phyloP scores from a whole-genome alignment of 441 rosid species.

The Monsonia emarginata region DNA sequence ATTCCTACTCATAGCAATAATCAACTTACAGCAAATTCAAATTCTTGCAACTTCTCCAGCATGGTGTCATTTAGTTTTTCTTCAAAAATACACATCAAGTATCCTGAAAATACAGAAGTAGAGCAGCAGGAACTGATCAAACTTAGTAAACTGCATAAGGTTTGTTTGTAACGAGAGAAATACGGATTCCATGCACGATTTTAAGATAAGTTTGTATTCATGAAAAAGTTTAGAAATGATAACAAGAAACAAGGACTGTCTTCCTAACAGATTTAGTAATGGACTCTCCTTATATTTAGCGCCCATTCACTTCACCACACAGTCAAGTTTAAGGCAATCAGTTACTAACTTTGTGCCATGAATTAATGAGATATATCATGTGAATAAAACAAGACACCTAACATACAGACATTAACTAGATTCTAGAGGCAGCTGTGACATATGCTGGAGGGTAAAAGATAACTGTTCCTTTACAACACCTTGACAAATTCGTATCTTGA shows the following conservation, averaged over 20 bases:
- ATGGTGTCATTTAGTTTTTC: conserved; percentile 54
- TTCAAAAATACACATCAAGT: conserved; percentile 75
- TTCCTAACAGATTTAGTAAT: background rate
- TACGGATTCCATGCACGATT: background rate
- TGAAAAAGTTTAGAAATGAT: background rate
- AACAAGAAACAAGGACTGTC: background rate
- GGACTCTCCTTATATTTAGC: background rate
- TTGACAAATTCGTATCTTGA: background rate
- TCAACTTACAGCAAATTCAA: conserved; percentile 65
- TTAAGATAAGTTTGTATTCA: background rate
- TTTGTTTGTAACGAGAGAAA: background rate
- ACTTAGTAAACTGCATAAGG: background rate
- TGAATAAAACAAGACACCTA: background rate
- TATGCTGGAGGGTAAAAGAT: background rate
- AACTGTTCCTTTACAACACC: background rate
- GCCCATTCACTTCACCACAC: background rate
- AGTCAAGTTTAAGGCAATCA: background rate
- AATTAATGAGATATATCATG: background rate
- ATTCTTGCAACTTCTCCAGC: conserved; percentile 40
- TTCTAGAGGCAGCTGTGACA: background rate
- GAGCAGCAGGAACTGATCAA: conserved; percentile 5
- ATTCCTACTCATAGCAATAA: conserved; percentile 12
- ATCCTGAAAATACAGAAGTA: conserved; percentile 42
- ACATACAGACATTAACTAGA: background rate
- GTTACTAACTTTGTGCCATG: background rate